phyloP scores from a whole-genome alignment of 306 rosid species.

The Carpinus fangiana region DNA sequence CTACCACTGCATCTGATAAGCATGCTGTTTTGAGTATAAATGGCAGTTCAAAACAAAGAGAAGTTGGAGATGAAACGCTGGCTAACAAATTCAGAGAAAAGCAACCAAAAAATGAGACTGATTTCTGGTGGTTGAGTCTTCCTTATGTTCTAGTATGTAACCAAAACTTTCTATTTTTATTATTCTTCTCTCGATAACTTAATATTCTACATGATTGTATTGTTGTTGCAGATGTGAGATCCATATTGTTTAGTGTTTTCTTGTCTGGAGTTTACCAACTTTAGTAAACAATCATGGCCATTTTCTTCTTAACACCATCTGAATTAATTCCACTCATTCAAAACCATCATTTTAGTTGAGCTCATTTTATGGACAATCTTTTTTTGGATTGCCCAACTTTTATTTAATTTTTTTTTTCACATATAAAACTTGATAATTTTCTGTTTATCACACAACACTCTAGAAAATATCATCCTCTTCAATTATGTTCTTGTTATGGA shows the following conservation, averaged over 20 bases:
- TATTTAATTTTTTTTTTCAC: not conserved
- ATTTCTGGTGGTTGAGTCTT: slow-evolving; percentile 76
- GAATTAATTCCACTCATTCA: not conserved
- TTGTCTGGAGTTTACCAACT: not conserved
- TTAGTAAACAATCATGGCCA: slow-evolving; percentile 2
- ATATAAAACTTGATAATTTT: not conserved
- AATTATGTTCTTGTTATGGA: not conserved
- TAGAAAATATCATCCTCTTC: not conserved
- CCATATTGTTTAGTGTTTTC: not conserved
- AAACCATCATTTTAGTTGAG: not conserved
- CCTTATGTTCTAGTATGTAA: slow-evolving; percentile 78
- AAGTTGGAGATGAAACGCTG: slow-evolving; percentile 28
- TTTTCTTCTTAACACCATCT: not conserved
- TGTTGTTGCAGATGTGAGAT: not conserved
- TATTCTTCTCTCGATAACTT: not conserved
- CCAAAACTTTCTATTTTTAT: not conserved
- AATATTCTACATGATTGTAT: not conserved
- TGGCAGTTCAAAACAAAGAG: slow-evolving; percentile 37
- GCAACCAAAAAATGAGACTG: slow-evolving; percentile 41
- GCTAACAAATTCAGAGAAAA: slow-evolving; percentile 32
- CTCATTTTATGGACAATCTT: not conserved
- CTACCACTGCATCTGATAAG: slow-evolving; percentile 22
- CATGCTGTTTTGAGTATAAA: slow-evolving; percentile 30
- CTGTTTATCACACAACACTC: not conserved
- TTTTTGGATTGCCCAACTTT: not conserved